These are phyloP conservation scores for Lumnitzera littorea DNA, from an alignment of 345 rosid species.

Conservation along the genomic window DNA sequence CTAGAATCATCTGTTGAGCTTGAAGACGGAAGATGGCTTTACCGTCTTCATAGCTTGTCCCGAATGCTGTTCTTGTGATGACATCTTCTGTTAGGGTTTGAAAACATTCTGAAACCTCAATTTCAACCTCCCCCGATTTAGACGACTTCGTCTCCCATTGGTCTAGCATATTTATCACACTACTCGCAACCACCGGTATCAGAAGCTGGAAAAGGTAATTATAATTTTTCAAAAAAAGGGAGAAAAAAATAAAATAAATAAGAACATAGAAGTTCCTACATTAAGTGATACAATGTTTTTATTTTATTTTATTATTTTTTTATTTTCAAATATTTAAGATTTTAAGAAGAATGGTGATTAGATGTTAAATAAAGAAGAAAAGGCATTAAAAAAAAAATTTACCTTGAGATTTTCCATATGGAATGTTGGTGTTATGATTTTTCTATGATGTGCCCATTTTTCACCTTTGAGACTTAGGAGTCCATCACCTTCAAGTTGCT, in stretches of 20 bases:
- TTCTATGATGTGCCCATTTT: constrained; percentile 72
- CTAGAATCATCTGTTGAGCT: constrained; percentile 60
- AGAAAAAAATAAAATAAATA: background rate
- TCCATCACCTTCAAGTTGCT: constrained; percentile 71
- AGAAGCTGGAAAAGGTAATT: constrained; percentile 18
- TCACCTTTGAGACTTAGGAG: constrained; percentile 60
- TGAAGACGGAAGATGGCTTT: constrained; percentile 62
- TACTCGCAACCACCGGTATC: constrained; percentile 51
- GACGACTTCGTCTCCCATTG: constrained; percentile 37
- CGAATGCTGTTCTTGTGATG: constrained; percentile 70
- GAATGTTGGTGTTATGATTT: constrained; percentile 66
- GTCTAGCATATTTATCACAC: constrained; percentile 43
- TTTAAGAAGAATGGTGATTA: too few relatives aligned
- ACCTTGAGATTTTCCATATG: constrained; percentile 88
- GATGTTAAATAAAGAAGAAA: background rate
- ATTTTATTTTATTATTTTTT: too few relatives aligned
- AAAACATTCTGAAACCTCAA: constrained; percentile 60
- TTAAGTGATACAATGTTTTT: too few relatives aligned
- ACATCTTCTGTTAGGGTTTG: constrained; percentile 67
- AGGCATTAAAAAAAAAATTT: background rate
- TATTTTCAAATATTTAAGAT: too few relatives aligned
- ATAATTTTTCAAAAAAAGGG: background rate
- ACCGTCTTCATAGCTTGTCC: constrained; percentile 73
- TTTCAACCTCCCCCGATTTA: constrained; percentile 31
- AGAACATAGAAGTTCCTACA: too few relatives aligned